Conservation (phyloP, 2,329 filamentous ascomycete species). For the Fusarium buxicola region DNA sequence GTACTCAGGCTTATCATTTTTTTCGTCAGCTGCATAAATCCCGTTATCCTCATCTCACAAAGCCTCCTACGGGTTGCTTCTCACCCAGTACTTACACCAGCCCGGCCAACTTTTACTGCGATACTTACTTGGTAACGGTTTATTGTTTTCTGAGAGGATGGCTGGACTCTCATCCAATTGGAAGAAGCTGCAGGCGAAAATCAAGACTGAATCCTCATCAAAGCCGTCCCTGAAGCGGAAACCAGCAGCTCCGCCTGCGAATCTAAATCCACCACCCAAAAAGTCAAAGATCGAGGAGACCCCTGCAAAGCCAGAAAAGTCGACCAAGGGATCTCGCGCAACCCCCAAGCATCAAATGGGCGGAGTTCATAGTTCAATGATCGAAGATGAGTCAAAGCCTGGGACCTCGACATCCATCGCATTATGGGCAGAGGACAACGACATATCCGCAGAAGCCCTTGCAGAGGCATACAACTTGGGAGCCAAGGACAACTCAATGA, state of each 20-base stretch:
- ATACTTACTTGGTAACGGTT: neutral
- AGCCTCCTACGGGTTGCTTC: slow-evolving; percentile 4
- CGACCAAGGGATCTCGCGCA: slow-evolving; percentile 16
- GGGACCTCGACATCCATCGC: slow-evolving; percentile 66
- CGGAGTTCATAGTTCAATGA: slow-evolving; percentile 62
- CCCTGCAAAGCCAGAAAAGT: slow-evolving; percentile 8
- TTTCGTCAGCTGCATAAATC: slow-evolving; percentile 39
- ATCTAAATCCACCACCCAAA: slow-evolving; percentile 43
- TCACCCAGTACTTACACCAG: slow-evolving; percentile 12
- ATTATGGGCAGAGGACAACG: slow-evolving; percentile 70
- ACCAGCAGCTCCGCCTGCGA: slow-evolving; percentile 46
- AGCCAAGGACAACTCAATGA: slow-evolving; percentile 59
- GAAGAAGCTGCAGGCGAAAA: slow-evolving; percentile 78
- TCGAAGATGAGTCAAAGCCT: slow-evolving; percentile 52
- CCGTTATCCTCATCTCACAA: slow-evolving; percentile 24
- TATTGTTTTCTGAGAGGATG: slow-evolving; percentile 43
- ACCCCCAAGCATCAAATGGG: slow-evolving; percentile 61
- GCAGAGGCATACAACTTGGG: slow-evolving; percentile 71
- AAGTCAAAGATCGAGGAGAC: slow-evolving; percentile 45
- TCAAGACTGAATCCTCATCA: slow-evolving; percentile 60
- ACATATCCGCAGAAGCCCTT: slow-evolving; percentile 69
- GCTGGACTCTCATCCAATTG: slow-evolving; percentile 75
- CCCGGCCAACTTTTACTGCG: neutral
- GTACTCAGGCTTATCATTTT: slow-evolving; percentile 33
- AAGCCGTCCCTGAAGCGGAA: slow-evolving; percentile 58